A percentile compares a stretch with the other conserved stretches of the same genome.
These are phyloP conservation scores for Tetraselmis striata DNA, from an alignment of 139 green algal genomes.

Conservation along the genomic window DNA sequence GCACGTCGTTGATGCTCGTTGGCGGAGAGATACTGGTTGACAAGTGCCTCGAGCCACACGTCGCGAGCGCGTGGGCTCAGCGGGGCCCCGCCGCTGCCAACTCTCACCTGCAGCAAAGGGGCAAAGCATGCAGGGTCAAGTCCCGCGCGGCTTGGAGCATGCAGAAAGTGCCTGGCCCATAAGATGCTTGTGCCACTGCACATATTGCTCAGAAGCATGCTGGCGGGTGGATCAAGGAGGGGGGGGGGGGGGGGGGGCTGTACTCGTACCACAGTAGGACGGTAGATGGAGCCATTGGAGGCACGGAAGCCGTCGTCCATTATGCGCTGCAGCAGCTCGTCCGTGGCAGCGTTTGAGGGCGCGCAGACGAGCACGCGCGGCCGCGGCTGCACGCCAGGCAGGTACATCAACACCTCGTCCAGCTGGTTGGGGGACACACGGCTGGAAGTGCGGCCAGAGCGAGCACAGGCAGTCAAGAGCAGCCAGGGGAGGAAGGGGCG, in stretches of 20 bases:
- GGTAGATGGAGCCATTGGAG: neutral
- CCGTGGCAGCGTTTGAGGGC: constrained; percentile 87
- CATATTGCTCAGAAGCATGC: no score
- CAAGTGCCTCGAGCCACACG: neutral
- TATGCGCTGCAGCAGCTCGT: constrained; percentile 88
- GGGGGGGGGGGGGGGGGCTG: no score
- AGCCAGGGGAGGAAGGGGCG: neutral
- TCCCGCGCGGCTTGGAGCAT: no score
- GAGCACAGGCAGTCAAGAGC: neutral
- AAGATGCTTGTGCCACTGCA: no score
- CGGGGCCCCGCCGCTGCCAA: neutral
- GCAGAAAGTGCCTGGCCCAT: no score
- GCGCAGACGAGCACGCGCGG: constrained; percentile 87
- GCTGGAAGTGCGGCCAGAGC: neutral
- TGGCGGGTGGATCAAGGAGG: no score
- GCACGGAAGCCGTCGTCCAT: constrained; percentile 60
- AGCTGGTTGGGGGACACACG: neutral
- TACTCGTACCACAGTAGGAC: neutral
- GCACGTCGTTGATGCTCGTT: neutral
- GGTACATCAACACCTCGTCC: neutral
- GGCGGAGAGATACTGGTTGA: neutral
- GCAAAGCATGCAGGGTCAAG: no score
- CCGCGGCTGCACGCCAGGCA: constrained; percentile 2
- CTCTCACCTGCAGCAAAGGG: neutral
- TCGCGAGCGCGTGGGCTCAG: neutral